phyloP scores from a whole-genome alignment of 1,139 yeast genomes.

The Scheffersomyces illinoinensis region DNA sequence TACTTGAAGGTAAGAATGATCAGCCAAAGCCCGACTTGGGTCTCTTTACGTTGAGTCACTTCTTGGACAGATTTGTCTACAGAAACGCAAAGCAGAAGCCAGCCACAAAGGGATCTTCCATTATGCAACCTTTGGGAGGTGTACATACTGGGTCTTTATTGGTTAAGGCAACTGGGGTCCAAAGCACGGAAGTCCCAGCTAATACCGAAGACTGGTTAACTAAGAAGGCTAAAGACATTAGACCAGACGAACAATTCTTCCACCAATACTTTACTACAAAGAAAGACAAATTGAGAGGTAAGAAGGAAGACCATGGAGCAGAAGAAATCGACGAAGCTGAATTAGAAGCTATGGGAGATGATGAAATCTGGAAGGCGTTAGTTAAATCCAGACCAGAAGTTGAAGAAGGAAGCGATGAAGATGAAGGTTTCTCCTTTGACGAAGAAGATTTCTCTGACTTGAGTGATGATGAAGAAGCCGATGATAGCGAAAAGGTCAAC shows the following conservation, averaged over 20 bases:
- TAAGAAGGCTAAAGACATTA: constrained; percentile 63
- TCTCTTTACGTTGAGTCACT: constrained; percentile 81
- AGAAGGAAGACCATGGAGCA: constrained; percentile 20
- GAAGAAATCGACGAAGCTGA: constrained; percentile 34
- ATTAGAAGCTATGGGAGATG: constrained; percentile 62
- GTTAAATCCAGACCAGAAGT: constrained; percentile 84
- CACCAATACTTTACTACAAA: constrained; percentile 80
- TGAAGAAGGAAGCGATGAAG: constrained; percentile 53
- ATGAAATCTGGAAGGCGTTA: constrained; percentile 85
- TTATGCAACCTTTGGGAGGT: constrained; percentile 98
- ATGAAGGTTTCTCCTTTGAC: constrained; percentile 48
- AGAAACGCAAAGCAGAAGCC: constrained; percentile 85
- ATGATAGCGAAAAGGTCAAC: constrained; percentile 30
- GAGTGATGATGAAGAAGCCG: constrained; percentile 23
- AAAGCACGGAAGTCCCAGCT: constrained; percentile 56
- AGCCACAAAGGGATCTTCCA: constrained; percentile 74
- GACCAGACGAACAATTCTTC: constrained; percentile 89
- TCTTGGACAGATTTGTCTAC: constrained; percentile 93
- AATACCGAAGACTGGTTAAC: constrained; percentile 83
- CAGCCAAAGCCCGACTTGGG: constrained; percentile 85
- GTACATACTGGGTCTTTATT: constrained; percentile 75
- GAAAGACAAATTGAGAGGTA: constrained; percentile 45
- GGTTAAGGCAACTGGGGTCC: constrained; percentile 63
- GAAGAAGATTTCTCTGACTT: constrained; percentile 46
- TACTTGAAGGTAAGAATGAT: constrained; percentile 41